Conservation (phyloP, 108 stramenopile genomes). For the Nannochloropsis oceanica region DNA sequence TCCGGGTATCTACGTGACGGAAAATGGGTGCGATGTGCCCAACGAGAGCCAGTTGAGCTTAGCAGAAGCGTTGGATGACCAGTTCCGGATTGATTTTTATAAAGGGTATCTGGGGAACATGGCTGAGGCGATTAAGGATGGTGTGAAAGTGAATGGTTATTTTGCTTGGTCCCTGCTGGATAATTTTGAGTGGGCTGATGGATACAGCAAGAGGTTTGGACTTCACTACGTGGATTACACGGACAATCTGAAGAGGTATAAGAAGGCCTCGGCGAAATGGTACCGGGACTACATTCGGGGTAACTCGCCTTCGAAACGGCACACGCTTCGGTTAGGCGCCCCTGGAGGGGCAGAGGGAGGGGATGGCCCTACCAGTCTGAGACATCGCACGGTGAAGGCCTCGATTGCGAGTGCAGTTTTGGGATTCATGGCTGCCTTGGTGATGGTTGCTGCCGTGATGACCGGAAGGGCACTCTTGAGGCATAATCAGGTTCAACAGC, state of each 20-base stretch:
- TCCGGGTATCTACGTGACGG: conserved; percentile 22
- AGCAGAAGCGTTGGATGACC: conserved; percentile 14
- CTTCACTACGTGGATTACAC: conserved; percentile 66
- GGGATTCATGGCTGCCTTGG: background rate
- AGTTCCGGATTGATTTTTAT: background rate
- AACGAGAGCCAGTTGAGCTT: background rate
- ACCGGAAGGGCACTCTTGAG: background rate
- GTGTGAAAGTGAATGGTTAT: conserved; percentile 55
- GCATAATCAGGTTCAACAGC: background rate
- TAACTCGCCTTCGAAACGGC: background rate
- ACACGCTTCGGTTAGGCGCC: background rate
- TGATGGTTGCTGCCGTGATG: background rate
- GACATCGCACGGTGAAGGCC: background rate
- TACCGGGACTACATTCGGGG: background rate
- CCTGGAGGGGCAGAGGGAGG: background rate
- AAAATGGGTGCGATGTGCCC: conserved; percentile 28
- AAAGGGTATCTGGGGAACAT: conserved; percentile 1
- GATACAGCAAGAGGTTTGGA: conserved; percentile 64
- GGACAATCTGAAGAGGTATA: conserved; percentile 46
- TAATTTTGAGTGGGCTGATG: conserved; percentile 82
- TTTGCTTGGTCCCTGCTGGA: conserved; percentile 73
- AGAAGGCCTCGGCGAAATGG: conserved; percentile 33
- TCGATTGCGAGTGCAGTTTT: background rate
- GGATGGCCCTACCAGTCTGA: background rate
- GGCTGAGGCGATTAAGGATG: background rate